phyloP scores from a whole-genome alignment of 257 asterid genomes.

The Craterostigma plantagineum region DNA sequence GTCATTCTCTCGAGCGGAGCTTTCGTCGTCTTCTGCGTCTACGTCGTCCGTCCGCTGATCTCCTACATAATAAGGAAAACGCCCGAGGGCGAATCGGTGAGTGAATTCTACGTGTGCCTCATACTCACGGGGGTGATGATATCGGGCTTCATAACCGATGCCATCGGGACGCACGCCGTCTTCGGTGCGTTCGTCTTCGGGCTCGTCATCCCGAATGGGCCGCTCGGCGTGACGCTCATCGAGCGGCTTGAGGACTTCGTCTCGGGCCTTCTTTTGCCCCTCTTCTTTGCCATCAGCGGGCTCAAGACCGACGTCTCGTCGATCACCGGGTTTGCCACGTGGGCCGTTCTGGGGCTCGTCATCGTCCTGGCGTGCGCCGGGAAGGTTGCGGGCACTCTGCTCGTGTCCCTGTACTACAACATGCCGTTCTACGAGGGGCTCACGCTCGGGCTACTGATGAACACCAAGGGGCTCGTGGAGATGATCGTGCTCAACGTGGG shows the following conservation, averaged over 20 bases:
- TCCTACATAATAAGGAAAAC: conserved; percentile 29
- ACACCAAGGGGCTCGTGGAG: conserved; percentile 86
- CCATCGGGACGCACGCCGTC: conserved; percentile 89
- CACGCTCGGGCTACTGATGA: conserved; percentile 88
- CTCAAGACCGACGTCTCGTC: conserved; percentile 49
- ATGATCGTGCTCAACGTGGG: conserved; percentile 96
- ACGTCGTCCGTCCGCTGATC: conserved; percentile 36
- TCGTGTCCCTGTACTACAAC: conserved; percentile 53
- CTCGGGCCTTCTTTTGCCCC: conserved; percentile 68
- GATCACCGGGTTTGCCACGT: conserved; percentile 32
- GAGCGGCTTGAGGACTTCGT: conserved; percentile 83
- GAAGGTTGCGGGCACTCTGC: conserved; percentile 61
- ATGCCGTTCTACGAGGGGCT: conserved; percentile 74
- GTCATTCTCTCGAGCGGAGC: conserved; percentile 46
- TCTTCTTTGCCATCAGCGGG: conserved; percentile 85
- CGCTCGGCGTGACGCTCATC: conserved; percentile 59
- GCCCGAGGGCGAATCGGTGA: conserved; percentile 65
- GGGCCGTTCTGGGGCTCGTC: conserved; percentile 38
- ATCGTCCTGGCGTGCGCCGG: conserved; percentile 67
- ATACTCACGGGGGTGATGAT: conserved; percentile 87
- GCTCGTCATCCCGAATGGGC: conserved; percentile 64
- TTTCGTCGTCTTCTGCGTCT: conserved; percentile 40
- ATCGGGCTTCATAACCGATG: conserved; percentile 75
- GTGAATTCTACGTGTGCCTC: conserved; percentile 53
- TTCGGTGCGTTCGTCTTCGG: conserved; percentile 94